Evolutionary conservation across 306 rosid genomes (phyloP), one percentile per base, ranked within the genome.

Genomic region (Cucumis hystrix): DNA sequence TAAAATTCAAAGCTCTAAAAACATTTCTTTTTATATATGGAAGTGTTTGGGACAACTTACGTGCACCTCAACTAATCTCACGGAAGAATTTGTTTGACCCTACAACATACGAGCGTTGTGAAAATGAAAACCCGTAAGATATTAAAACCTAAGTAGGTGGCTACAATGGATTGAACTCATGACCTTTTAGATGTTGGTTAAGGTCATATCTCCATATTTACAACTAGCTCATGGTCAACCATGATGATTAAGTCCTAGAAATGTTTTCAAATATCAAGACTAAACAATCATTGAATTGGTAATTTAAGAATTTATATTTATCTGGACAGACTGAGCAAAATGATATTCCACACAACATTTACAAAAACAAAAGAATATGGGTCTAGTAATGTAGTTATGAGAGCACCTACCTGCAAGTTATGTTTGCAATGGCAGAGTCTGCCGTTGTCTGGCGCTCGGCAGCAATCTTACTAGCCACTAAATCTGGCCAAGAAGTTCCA

Each of bases 401-500:
- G 56, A 66, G 83, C 20, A 41, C 35, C 35, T 30, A 95, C 98
- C 98, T 95, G 98, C 98, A 95, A 70, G 97, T 95, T 79, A 95
- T 95, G 83, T 95, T 95, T 78, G 98, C 98, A 79, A 95, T 92
- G 77, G 98, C 97, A 20, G 98, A 95, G 78, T 95, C 97, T 6
- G 98, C 98, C 11, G 97, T 95, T 77, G 81, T 60, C 86, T 92
- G 98, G 57, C 98, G 98, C 85, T 95, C 92, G 43, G 97, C 96
- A 78, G 98, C 98, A 81, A 95, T 95, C 92, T 84, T 95, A 83
- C 98, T 95, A 7, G 98, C 98, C 79, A 95, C 98, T 81, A 95
- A 91, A 85, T 95, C 98, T 7, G 97, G 98, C 98, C 98, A 92
- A 6, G 98, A 95, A 84, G 97, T 95, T 85, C 97, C 98, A 77